phyloP scores from a whole-genome alignment of 1,284 basidiomycete genomes.

The Sporisorium iseilematis-ciliati region DNA sequence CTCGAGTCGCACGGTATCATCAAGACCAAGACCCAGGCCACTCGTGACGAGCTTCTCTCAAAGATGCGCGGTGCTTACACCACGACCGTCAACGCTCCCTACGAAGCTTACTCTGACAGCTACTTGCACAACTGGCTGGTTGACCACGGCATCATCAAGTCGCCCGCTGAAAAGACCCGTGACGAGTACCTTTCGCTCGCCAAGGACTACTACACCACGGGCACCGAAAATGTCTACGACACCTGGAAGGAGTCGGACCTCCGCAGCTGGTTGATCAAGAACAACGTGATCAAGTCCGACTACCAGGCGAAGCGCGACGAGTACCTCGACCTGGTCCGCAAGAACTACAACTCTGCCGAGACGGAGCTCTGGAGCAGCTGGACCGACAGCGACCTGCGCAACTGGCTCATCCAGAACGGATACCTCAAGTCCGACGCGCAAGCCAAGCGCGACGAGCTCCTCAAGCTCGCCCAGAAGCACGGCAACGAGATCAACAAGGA shows the following conservation, averaged over 20 bases:
- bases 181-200: constrained; percentile 61
- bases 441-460: constrained; percentile 63
- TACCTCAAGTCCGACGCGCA: constrained; percentile 56
- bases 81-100: constrained; percentile 60
- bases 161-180: constrained; percentile 59
- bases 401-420: constrained; percentile 60
- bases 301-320: constrained; percentile 60
- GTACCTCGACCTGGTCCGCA: constrained; percentile 47
- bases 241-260: constrained; percentile 64
- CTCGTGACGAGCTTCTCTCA: constrained; percentile 60
- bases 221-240: constrained; percentile 61
- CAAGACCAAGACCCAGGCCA: constrained; percentile 59
- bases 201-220: constrained; percentile 64
- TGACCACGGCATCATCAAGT: constrained; percentile 61
- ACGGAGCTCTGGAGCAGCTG: constrained; percentile 59
- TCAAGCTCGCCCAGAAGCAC: constrained; percentile 61
- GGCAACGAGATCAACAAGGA: constrained; percentile 45
- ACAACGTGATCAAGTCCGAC: constrained; percentile 61
- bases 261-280: constrained; percentile 61
- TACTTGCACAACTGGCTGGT: constrained; percentile 69
- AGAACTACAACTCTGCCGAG: constrained; percentile 56
- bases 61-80: constrained; percentile 58
- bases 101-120: constrained; percentile 63
- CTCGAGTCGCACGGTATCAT: constrained; percentile 59
- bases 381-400: constrained; percentile 64